A percentile compares a stretch with the other conserved stretches of the same genome.
These are phyloP conservation scores for Cordyceps javanica DNA, from an alignment of 2,329 filamentous ascomycete genomes.

Conservation along the genomic window DNA sequence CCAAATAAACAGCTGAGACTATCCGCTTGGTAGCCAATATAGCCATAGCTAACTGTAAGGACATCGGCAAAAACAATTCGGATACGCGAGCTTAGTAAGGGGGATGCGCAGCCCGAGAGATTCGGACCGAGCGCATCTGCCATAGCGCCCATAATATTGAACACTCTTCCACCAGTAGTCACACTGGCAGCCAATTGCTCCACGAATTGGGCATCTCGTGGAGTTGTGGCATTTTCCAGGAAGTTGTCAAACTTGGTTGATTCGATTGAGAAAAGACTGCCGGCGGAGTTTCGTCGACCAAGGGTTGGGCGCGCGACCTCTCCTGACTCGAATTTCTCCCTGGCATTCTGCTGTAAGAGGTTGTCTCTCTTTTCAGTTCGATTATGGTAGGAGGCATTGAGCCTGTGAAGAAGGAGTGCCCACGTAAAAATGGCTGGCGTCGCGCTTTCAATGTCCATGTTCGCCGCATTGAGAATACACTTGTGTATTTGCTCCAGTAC, in stretches of 20 bases:
- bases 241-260: slow-evolving; percentile 54
- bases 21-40: slow-evolving; percentile 67
- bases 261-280: slow-evolving; percentile 57
- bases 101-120: slow-evolving; percentile 41
- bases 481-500: slow-evolving; percentile 68
- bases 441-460: slow-evolving; percentile 52
- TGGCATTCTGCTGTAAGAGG: slow-evolving; percentile 51
- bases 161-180: slow-evolving; percentile 45
- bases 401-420: slow-evolving; percentile 66
- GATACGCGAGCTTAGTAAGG: slow-evolving; percentile 55
- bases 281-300: slow-evolving; percentile 52
- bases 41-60: slow-evolving; percentile 58
- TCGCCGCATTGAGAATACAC: slow-evolving; percentile 57
- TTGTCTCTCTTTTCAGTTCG: slow-evolving; percentile 56
- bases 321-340: slow-evolving; percentile 49
- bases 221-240: slow-evolving; percentile 41
- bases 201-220: slow-evolving; percentile 46
- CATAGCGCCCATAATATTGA: slow-evolving; percentile 48
- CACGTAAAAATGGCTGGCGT: slow-evolving; percentile 74
- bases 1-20: slow-evolving; percentile 61
- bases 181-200: slow-evolving; percentile 44
- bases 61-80: slow-evolving; percentile 63
- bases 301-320: slow-evolving; percentile 32
- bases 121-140: slow-evolving; percentile 40
- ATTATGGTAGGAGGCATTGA: slow-evolving; percentile 57